A percentile compares a stretch with the other conserved stretches of the same genome.
These are phyloP conservation scores for Quercus suber DNA, from an alignment of 306 rosid species.

Conservation along the genomic window DNA sequence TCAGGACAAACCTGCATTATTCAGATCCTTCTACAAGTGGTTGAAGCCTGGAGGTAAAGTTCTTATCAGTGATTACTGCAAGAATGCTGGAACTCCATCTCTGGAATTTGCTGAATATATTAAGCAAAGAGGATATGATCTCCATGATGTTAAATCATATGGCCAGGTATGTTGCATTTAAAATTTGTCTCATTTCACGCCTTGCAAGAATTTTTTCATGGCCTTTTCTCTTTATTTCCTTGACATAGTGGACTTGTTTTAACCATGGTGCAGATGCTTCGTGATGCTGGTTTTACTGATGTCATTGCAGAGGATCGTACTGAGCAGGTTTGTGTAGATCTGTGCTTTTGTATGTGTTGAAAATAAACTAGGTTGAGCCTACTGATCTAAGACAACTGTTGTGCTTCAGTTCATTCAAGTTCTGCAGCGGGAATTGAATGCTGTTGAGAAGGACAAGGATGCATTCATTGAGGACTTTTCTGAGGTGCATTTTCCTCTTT, in stretches of 20 bases:
- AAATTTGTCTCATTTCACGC: background rate
- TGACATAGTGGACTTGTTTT: slow-evolving; percentile 9
- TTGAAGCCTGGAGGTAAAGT: slow-evolving; percentile 92
- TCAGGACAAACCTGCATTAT: slow-evolving; percentile 78
- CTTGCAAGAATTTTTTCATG: background rate
- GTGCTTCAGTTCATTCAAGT: slow-evolving; percentile 57
- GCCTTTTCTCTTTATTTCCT: background rate
- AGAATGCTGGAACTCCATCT: slow-evolving; percentile 61
- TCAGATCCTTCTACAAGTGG: slow-evolving; percentile 81
- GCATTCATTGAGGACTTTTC: slow-evolving; percentile 64
- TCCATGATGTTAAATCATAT: slow-evolving; percentile 60
- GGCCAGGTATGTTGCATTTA: slow-evolving; percentile 50
- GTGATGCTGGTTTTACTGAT: slow-evolving; percentile 74
- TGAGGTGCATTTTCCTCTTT: slow-evolving; percentile 46
- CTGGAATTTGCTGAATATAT: slow-evolving; percentile 67
- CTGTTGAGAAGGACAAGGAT: slow-evolving; percentile 63
- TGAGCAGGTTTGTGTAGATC: slow-evolving; percentile 54
- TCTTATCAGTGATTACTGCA: slow-evolving; percentile 86
- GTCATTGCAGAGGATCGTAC: slow-evolving; percentile 76
- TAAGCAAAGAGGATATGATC: slow-evolving; percentile 74
- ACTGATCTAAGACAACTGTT: slow-evolving; percentile 14
- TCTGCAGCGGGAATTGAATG: slow-evolving; percentile 56
- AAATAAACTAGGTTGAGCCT: background rate
- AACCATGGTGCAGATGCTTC: slow-evolving; percentile 63
- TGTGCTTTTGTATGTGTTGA: background rate